Evolutionary conservation across 495 filamentous ascomycete genomes (phyloP).

Genomic region (Trichoderma erinaceum): DNA sequence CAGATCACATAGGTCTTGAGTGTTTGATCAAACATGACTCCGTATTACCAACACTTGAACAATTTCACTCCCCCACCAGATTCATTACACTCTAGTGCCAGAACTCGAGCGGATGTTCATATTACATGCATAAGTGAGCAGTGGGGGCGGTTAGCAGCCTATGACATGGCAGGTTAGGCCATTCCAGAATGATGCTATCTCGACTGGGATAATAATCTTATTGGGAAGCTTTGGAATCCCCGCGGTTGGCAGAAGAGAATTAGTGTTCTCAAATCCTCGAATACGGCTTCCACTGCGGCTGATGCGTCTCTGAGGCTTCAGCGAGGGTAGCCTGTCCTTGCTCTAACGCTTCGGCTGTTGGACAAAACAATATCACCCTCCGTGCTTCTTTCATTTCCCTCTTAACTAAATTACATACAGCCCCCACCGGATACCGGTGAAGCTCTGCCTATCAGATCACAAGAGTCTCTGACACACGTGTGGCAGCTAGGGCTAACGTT

Average conservation of each 20-base stretch:
- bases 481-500: background rate
- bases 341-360: background rate
- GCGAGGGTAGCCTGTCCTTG: background rate
- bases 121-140: background rate
- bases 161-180: background rate
- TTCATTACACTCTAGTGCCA: background rate
- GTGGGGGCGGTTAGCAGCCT: background rate
- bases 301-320: background rate
- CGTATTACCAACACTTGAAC: background rate
- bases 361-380: background rate
- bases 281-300: background rate
- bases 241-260: conserved; percentile 6
- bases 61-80: background rate
- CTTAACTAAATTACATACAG: background rate
- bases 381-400: background rate
- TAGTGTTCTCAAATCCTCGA: background rate
- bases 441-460: conserved; percentile 5
- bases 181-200: background rate
- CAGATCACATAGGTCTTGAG: background rate
- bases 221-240: background rate
- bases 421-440: background rate
- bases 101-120: background rate
- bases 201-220: background rate
- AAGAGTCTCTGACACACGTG: background rate
- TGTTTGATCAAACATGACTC: background rate